These are phyloP conservation scores for Neofusicoccum laricinum DNA, from an alignment of 2,329 filamentous ascomycete species.

Conservation along the genomic window DNA sequence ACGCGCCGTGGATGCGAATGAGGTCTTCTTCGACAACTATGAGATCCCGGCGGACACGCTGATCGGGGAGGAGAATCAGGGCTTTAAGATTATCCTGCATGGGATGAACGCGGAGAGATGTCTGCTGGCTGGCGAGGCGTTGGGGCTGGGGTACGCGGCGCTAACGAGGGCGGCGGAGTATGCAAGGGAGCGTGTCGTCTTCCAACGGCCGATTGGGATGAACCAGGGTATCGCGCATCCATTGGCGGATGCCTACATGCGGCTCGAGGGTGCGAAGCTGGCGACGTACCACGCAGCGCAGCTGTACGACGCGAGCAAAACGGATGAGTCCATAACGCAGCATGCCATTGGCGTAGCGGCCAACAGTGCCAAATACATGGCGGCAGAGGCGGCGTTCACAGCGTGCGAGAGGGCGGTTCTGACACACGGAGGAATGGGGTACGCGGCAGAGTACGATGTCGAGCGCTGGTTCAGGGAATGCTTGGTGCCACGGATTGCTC, in stretches of 20 bases:
- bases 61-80: slow-evolving; percentile 70
- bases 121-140: slow-evolving; percentile 67
- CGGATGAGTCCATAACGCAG: slow-evolving; percentile 38
- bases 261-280: slow-evolving; percentile 59
- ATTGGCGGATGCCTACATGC: slow-evolving; percentile 58
- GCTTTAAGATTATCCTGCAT: slow-evolving; percentile 66
- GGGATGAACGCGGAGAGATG: slow-evolving; percentile 51
- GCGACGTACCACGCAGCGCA: slow-evolving; percentile 60
- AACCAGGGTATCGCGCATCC: slow-evolving; percentile 61
- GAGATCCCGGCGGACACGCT: slow-evolving; percentile 60
- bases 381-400: slow-evolving; percentile 59
- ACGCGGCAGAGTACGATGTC: slow-evolving; percentile 62
- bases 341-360: slow-evolving; percentile 53
- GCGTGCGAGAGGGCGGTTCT: slow-evolving; percentile 58
- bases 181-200: slow-evolving; percentile 51
- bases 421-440: slow-evolving; percentile 61
- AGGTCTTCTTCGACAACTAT: slow-evolving; percentile 85
- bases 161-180: slow-evolving; percentile 43
- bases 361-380: slow-evolving; percentile 58
- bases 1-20: slow-evolving; percentile 77
- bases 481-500: slow-evolving; percentile 59
- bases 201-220: slow-evolving; percentile 56
- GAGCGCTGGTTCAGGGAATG: slow-evolving; percentile 59
- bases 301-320: slow-evolving; percentile 52
- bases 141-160: slow-evolving; percentile 74